phyloP scores from a whole-genome alignment of 176 grass and related monocot genomes.

The Raddia distichophylla region DNA sequence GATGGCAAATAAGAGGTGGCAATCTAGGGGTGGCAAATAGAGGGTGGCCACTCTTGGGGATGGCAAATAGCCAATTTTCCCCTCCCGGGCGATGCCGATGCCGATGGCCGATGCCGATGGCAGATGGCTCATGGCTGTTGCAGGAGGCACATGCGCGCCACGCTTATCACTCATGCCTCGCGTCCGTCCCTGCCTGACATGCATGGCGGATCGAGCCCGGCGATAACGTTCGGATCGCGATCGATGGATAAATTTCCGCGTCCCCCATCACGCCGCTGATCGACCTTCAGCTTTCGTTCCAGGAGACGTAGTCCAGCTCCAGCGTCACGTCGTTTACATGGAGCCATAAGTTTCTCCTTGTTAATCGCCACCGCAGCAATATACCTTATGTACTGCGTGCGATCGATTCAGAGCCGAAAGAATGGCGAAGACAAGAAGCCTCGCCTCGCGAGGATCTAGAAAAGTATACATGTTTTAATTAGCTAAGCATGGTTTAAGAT shows the following conservation, averaged over 20 bases:
- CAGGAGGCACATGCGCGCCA: slow-evolving; percentile 34
- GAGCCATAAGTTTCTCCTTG: too few relatives aligned
- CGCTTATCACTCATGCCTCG: slow-evolving; percentile 41
- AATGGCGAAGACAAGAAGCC: background rate
- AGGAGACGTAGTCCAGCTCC: too few relatives aligned
- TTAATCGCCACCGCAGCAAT: background rate
- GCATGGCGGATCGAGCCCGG: background rate
- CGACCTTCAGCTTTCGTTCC: too few relatives aligned
- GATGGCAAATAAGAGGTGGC: too few relatives aligned
- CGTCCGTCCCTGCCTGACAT: background rate
- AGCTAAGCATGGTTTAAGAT: background rate
- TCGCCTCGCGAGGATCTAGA: background rate
- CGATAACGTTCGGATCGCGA: slow-evolving; percentile 42
- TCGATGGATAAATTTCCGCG: background rate
- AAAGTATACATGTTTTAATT: too few relatives aligned
- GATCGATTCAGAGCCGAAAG: slow-evolving; percentile 18
- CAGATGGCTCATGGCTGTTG: background rate
- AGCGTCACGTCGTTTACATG: too few relatives aligned
- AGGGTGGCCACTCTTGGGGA: too few relatives aligned
- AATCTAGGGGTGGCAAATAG: too few relatives aligned
- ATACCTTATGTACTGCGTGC: background rate
- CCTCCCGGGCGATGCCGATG: too few relatives aligned
- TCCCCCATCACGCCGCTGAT: background rate
- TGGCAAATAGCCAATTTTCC: too few relatives aligned
- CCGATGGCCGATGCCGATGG: too few relatives aligned